Evolutionary conservation across 495 filamentous ascomycete genomes (phyloP).

Genomic region (Aspergillus nidulans): DNA sequence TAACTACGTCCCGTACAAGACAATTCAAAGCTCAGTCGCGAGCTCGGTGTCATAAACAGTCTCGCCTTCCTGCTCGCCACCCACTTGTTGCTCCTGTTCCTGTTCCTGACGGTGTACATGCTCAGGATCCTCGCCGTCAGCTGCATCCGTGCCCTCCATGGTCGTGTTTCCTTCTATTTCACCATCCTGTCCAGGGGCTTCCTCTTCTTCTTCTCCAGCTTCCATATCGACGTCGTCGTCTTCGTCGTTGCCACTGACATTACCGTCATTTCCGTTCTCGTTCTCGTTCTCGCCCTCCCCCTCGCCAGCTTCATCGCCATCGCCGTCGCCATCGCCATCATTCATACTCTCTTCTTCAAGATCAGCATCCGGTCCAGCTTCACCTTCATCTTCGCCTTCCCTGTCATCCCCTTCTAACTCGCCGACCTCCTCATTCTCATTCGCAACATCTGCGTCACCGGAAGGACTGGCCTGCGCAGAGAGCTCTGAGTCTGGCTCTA

Average conservation of each 20-base stretch:
- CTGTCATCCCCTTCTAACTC: constrained; percentile 26
- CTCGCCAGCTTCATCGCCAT: constrained; percentile 12
- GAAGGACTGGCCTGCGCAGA: constrained; percentile 26
- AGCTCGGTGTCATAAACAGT: constrained; percentile 7
- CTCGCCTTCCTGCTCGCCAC: neutral
- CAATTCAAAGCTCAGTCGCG: neutral
- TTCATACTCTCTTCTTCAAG: constrained; percentile 13
- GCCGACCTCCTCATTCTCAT: constrained; percentile 10
- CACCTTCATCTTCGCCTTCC: constrained; percentile 20
- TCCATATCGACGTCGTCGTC: constrained; percentile 27
- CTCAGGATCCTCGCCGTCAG: neutral
- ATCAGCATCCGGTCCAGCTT: constrained; percentile 17
- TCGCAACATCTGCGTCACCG: constrained; percentile 20
- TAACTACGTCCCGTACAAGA: neutral
- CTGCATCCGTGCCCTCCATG: constrained; percentile 14
- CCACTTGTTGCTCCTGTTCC: neutral
- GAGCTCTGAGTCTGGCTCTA: constrained; percentile 25
- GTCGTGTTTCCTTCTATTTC: constrained; percentile 11
- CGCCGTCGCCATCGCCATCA: constrained; percentile 13
- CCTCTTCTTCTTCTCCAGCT: constrained; percentile 14
- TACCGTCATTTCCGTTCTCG: constrained; percentile 9
- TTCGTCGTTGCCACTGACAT: constrained; percentile 14
- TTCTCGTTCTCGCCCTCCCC: constrained; percentile 9
- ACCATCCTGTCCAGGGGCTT: constrained; percentile 16
- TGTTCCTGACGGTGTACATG: neutral